Evolutionary conservation across 108 stramenopile species (phyloP).

Genomic region (Craspedostauros australis): DNA sequence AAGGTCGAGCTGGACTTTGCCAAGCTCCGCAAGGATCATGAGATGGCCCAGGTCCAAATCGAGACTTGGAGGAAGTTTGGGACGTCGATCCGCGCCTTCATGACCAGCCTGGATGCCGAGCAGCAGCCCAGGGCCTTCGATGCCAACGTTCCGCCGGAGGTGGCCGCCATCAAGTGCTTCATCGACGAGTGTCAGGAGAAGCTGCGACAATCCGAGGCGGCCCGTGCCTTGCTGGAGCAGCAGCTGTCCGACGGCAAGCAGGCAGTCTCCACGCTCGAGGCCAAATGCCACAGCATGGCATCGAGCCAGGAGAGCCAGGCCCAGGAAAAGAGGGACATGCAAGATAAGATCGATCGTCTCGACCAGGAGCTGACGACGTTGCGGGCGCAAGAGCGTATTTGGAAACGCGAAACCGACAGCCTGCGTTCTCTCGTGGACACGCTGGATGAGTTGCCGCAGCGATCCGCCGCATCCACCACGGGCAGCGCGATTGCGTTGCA

Average conservation of each 20-base stretch:
- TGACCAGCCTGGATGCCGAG: background rate
- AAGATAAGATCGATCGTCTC: conserved; percentile 1
- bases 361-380: conserved; percentile 25
- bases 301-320: background rate
- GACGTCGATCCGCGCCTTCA: background rate
- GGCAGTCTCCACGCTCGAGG: conserved; percentile 27
- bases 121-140: background rate
- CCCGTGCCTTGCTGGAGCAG: conserved; percentile 18
- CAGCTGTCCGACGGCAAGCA: conserved; percentile 25
- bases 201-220: conserved; percentile 13
- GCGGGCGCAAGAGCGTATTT: conserved; percentile 52
- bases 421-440: conserved; percentile 57
- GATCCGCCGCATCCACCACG: conserved; percentile 14
- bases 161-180: conserved; percentile 41
- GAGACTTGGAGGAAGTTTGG: conserved; percentile 49
- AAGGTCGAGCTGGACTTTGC: conserved; percentile 38
- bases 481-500: conserved; percentile 15
- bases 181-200: conserved; percentile 33
- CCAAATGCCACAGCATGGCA: conserved; percentile 15
- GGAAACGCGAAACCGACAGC: conserved; percentile 64
- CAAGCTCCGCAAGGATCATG: conserved; percentile 11
- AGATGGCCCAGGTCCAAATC: conserved; percentile 27
- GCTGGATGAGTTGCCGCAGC: conserved; percentile 39
- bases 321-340: conserved; percentile 2
- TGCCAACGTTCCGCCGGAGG: conserved; percentile 38